Conservation (phyloP, 1,139 yeast genomes). For the Debaryomyces robertsiae region DNA sequence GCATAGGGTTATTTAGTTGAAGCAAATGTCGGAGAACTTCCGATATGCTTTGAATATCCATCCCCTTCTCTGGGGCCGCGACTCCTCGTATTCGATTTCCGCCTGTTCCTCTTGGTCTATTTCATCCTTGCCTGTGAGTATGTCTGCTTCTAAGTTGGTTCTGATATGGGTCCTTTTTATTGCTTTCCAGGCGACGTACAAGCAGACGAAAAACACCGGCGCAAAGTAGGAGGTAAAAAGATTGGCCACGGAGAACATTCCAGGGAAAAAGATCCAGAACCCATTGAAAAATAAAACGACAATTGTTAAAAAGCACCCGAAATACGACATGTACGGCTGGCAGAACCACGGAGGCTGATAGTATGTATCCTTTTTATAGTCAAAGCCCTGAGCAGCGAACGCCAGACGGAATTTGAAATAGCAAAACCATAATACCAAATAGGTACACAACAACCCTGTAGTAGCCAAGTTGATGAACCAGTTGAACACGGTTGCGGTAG, state of each 20-base stretch:
- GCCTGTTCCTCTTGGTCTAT: conserved; percentile 38
- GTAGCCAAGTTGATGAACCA: conserved; percentile 74
- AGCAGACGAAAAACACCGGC: conserved; percentile 32
- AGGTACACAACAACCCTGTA: conserved; percentile 56
- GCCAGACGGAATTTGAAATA: conserved; percentile 45
- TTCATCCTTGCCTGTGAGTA: conserved; percentile 35
- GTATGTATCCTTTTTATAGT: conserved; percentile 25
- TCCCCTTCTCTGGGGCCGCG: conserved; percentile 23
- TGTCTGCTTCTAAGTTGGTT: conserved; percentile 36
- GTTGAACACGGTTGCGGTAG: conserved; percentile 56
- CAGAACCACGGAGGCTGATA: conserved; percentile 31
- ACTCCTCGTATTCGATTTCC: conserved; percentile 23
- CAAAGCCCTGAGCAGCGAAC: conserved; percentile 34
- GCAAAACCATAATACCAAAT: conserved; percentile 51
- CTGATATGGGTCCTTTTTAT: conserved; percentile 37
- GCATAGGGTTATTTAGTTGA: conserved; percentile 3
- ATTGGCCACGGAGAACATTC: conserved; percentile 36
- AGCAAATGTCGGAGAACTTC: conserved; percentile 8
- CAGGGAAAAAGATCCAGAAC: conserved; percentile 47
- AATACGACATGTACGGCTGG: conserved; percentile 37
- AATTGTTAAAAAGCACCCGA: conserved; percentile 29
- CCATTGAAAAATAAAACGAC: conserved; percentile 41
- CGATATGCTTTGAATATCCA: conserved; percentile 18
- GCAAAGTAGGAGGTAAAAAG: conserved; percentile 46
- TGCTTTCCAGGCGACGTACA: conserved; percentile 39